Base-by-base conservation (phyloP, 108 stramenopile species). In the Conticribra guillardii region DNA sequence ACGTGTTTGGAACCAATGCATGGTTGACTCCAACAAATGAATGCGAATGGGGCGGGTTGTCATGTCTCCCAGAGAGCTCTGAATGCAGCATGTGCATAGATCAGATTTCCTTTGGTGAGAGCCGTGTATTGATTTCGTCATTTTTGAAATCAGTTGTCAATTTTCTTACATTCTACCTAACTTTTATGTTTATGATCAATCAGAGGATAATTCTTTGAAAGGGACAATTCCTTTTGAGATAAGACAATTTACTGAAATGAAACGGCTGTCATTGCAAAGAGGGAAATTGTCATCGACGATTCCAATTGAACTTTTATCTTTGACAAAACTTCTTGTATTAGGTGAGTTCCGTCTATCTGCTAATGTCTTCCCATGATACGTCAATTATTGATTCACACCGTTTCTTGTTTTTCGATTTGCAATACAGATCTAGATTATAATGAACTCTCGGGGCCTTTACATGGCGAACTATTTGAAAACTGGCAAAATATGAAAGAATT, bases 41-140 rank as follows among this genome's bases (percentile, higher is more conserved):
- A 65, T 90, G 89, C 37, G 30, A 61, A 31, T 90, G 89, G 89
- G 89, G 79, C 62, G 89, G 85, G 28, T 16, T 86, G 18, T 69
- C 49, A 1, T 90, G 89, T 59, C 65, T 71, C 37, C 60, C 65
- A 22, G 72, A 71, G 1, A 53, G 32, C 1, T 29, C 34, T 33
- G 27, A n/a, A 29, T 60, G 44, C 31, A 47, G n/a, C 18, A 24
- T 50, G 19, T 64, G 47, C 14, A 56, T 57, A 30, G 37, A 16
- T 52, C 50, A 53, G 28, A 17, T 41, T 15, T 54, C 55, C 4
- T 54, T 53, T 28, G 45, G 45, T 51, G 23, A 50, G 33, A 30
- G 9, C 4, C 9, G 58, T 3, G 14, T 50, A 50, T 49, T 26
- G 4, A 37, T 44, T 64, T 16, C 46, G 47, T 19, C 46, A 22